These are phyloP conservation scores for Leccinum subrobustum DNA, from an alignment of 1,284 basidiomycete species.

Conservation along the genomic window DNA sequence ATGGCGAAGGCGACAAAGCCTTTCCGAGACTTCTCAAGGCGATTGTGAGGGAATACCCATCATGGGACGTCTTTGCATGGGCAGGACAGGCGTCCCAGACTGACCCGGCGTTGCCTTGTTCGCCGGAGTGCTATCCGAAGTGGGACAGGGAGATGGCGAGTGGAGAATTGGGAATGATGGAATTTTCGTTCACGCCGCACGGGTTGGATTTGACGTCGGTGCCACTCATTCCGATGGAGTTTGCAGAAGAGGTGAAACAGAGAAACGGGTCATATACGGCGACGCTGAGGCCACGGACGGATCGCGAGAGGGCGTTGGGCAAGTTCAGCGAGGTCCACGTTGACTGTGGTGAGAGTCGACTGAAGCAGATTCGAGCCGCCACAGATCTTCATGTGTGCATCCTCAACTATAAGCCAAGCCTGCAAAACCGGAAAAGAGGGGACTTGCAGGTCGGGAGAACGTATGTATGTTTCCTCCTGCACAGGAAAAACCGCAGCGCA, in stretches of 20 bases:
- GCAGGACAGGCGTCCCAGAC: not conserved
- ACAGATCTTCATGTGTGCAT: slow-evolving; percentile 23
- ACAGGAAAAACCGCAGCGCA: slow-evolving; percentile 3
- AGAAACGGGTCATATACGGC: slow-evolving; percentile 8
- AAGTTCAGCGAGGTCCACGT: slow-evolving; percentile 14
- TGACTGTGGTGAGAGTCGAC: slow-evolving; percentile 17
- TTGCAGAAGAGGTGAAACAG: slow-evolving; percentile 1
- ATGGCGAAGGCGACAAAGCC: slow-evolving; percentile 27
- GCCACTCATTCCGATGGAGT: slow-evolving; percentile 22
- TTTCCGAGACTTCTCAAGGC: slow-evolving; percentile 22
- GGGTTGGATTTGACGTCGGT: slow-evolving; percentile 21
- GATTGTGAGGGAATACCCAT: slow-evolving; percentile 11
- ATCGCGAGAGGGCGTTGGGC: not conserved
- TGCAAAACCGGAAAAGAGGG: slow-evolving; percentile 2
- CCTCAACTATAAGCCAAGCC: slow-evolving; percentile 21
- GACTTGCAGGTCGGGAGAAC: slow-evolving; percentile 14
- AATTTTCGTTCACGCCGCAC: slow-evolving; percentile 14
- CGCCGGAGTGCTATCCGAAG: slow-evolving; percentile 16
- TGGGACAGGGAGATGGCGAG: slow-evolving; percentile 16
- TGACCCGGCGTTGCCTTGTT: not conserved
- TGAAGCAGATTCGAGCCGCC: slow-evolving; percentile 11
- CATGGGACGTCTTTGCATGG: not conserved
- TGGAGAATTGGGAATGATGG: slow-evolving; percentile 11
- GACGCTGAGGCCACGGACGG: slow-evolving; percentile 7
- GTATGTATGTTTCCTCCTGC: slow-evolving; percentile 27